These are phyloP conservation scores for Chaetomium globosum DNA, from an alignment of 2,329 filamentous ascomycete genomes.

Conservation along the genomic window DNA sequence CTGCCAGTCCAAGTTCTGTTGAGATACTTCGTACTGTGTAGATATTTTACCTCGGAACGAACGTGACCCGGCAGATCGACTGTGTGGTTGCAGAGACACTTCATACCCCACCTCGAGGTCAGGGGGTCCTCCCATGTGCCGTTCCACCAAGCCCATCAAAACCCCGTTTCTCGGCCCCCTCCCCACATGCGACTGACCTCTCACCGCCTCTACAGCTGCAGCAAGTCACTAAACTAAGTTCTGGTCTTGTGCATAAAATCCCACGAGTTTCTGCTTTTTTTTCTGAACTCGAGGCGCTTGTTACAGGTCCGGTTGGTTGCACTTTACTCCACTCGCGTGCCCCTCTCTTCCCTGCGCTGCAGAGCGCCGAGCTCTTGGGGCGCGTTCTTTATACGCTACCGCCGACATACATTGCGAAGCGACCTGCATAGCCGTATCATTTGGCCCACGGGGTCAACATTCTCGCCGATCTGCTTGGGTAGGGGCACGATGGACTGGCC, in stretches of 20 bases:
- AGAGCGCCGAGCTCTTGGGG: neutral
- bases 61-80: neutral
- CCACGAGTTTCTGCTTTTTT: neutral
- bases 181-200: neutral
- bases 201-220: neutral
- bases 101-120: neutral
- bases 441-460: neutral
- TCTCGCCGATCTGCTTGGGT: neutral
- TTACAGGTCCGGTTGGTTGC: neutral
- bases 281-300: neutral
- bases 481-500: conserved; percentile 37
- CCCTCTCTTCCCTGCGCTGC: neutral
- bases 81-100: neutral
- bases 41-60: neutral
- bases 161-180: neutral
- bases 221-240: neutral
- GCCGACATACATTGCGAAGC: neutral
- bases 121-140: neutral
- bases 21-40: no score
- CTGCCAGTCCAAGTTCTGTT: no score
- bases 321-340: neutral
- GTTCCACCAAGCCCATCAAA: no score
- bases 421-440: neutral
- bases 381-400: neutral
- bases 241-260: neutral